These are phyloP conservation scores for Neostapfia colusana DNA, from an alignment of 176 grass and related monocot genomes.

Conservation along the genomic window DNA sequence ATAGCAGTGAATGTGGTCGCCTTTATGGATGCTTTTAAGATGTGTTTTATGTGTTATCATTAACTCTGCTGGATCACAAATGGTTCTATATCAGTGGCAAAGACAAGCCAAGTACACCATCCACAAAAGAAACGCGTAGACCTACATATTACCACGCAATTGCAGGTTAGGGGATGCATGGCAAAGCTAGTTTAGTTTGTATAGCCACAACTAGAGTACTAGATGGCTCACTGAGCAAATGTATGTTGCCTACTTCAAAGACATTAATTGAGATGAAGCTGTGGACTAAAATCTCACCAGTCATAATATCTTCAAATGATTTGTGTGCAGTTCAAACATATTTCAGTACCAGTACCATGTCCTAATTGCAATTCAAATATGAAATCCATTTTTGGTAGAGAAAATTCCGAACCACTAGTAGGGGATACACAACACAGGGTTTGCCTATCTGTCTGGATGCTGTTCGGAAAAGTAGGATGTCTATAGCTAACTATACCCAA, in stretches of 20 bases:
- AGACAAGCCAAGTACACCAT: neutral
- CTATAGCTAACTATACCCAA: slow-evolving; percentile 3
- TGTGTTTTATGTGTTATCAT: neutral
- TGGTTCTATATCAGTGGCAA: neutral
- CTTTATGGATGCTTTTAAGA: neutral
- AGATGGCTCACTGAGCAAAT: neutral
- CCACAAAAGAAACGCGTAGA: neutral
- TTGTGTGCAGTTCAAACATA: neutral
- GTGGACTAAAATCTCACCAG: neutral
- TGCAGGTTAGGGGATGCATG: neutral
- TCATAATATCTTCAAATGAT: slow-evolving; percentile 1
- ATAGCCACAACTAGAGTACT: neutral
- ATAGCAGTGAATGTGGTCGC: neutral
- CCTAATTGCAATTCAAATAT: neutral
- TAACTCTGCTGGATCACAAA: neutral
- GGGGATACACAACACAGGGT: neutral
- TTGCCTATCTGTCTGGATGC: neutral
- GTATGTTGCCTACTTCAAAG: neutral
- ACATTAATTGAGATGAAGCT: neutral
- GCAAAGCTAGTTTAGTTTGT: neutral
- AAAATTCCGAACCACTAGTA: neutral
- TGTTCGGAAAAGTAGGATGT: slow-evolving; percentile 4
- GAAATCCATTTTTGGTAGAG: neutral
- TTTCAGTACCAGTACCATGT: neutral
- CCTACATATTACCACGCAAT: neutral